Evolutionary conservation across 257 asterid species (phyloP).

Genomic region (Lycium barbarum): DNA sequence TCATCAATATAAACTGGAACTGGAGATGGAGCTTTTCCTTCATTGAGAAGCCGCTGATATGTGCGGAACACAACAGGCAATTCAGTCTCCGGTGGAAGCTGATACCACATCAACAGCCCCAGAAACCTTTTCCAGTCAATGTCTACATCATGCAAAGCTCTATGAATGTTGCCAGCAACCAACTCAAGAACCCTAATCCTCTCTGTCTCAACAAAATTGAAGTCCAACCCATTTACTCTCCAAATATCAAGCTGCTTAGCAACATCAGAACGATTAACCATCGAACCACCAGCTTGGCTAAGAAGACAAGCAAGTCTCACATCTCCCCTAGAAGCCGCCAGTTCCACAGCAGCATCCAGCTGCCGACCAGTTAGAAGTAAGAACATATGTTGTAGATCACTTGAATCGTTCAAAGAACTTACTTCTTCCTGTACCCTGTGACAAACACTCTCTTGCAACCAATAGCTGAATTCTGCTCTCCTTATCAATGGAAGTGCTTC

Average conservation of each 20-base stretch:
- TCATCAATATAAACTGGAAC: slow-evolving; percentile 95
- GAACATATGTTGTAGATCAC: slow-evolving; percentile 81
- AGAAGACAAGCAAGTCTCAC: slow-evolving; percentile 91
- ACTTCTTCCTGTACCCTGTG: slow-evolving; percentile 90
- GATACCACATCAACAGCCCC: slow-evolving; percentile 97
- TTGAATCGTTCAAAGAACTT: slow-evolving; percentile 66
- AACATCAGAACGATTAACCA: slow-evolving; percentile 66
- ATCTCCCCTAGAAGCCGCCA: slow-evolving; percentile 96
- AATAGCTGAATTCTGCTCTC: slow-evolving; percentile 88
- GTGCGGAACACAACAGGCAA: slow-evolving; percentile 72
- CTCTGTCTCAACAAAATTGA: slow-evolving; percentile 78
- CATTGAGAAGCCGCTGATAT: slow-evolving; percentile 82
- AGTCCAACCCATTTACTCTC: slow-evolving; percentile 94
- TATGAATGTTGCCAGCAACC: slow-evolving; percentile 89
- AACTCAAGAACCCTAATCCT: slow-evolving; percentile 84
- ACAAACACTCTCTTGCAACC: slow-evolving; percentile 96
- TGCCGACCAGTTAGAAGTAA: slow-evolving; percentile 94
- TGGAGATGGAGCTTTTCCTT: slow-evolving; percentile 89
- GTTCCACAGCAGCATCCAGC: slow-evolving; percentile 86
- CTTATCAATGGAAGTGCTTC: slow-evolving; percentile 86
- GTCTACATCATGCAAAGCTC: slow-evolving; percentile 65
- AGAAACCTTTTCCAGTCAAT: slow-evolving; percentile 98
- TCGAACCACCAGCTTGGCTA: slow-evolving; percentile 94
- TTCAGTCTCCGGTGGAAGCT: slow-evolving; percentile 84
- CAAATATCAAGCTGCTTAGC: slow-evolving; percentile 82